Percentiles rank a stretch among this genome's conserved stretches.
Conservation (phyloP, 495 filamentous ascomycete species). For the Daldinia bambusicola region DNA sequence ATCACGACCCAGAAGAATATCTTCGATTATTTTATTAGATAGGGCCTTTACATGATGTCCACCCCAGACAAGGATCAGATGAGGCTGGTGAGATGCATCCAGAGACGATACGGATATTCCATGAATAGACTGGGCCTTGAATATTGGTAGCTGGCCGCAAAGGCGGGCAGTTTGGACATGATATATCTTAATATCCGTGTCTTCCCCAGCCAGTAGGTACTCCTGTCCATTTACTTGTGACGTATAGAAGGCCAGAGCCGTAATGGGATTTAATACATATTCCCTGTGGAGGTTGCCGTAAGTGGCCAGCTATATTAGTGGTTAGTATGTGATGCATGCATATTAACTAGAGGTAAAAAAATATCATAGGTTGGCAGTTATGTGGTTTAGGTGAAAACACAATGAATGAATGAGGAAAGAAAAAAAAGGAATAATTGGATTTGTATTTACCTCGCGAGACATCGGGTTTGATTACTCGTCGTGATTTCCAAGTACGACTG, state of each 20-base stretch:
- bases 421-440: neutral
- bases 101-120: conserved; percentile 64
- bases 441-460: conserved; percentile 45
- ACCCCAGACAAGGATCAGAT: conserved; percentile 66
- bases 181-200: conserved; percentile 73
- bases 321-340: conserved; percentile 18
- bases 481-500: conserved; percentile 30
- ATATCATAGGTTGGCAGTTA: neutral
- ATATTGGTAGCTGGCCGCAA: conserved; percentile 60
- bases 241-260: conserved; percentile 63
- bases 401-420: too few relatives aligned
- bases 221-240: conserved; percentile 43
- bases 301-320: conserved; percentile 19
- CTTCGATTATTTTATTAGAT: conserved; percentile 37
- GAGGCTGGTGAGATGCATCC: conserved; percentile 30
- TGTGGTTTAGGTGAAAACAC: neutral
- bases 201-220: conserved; percentile 77
- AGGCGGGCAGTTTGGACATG: conserved; percentile 52
- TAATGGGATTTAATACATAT: conserved; percentile 64
- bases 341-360: neutral
- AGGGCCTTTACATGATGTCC: conserved; percentile 53
- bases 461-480: conserved; percentile 28
- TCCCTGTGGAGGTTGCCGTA: conserved; percentile 45
- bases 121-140: conserved; percentile 72
- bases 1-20: conserved; percentile 33